Base-by-base conservation (phyloP, 345 rosid genomes). In the Limnanthes douglasii region DNA sequence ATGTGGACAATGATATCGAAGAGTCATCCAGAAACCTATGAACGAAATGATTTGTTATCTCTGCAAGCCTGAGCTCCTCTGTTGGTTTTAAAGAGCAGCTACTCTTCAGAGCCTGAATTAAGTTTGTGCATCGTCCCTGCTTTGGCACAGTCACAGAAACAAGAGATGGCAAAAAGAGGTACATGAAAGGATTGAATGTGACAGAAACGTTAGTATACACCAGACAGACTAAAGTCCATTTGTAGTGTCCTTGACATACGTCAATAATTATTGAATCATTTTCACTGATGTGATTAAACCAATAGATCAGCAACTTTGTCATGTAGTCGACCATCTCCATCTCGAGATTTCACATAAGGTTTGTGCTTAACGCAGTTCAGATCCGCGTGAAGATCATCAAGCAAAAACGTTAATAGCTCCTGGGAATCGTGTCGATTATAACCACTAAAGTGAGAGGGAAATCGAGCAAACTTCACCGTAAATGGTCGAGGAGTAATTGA, bases 251-350 rank as follows among this genome's bases (percentile, higher is more conserved):
- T n/a, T n/a, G n/a, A n/a, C n/a, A n/a, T n/a, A 79, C 45, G 54
- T 79, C 92, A 52, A 79, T 85, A 45, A 79, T 79, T 40, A 79
- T 79, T 13, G 92, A 79, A 62, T 79, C 70, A 51, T 79, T 79
- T 16, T 81, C 78, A 45, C 85, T 81, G 54, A 79, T 71, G 54
- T 79, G n/a, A n/a, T n/a, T n/a, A n/a, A n/a, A n/a, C n/a, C n/a
- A n/a, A n/a, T n/a, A n/a, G n/a, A 61, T 79, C 92, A 18, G 92
- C 85, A 38, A 79, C 92, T 71, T 74, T 81, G 58, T 71, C 85
- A 64, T 78, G 85, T 10, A 81, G 80, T 22, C 81, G 81, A 39
- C 85, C 85, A 57, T 74, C 85, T 20, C 81, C 92, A 66, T 78
- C 92, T 57, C 65, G 68, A 34, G 92, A 74, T 34, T 71, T 74